A percentile compares a stretch with the other conserved stretches of the same genome.
phyloP scores from a whole-genome alignment of 352 stramenopile species.

The Pythium chondricola region DNA sequence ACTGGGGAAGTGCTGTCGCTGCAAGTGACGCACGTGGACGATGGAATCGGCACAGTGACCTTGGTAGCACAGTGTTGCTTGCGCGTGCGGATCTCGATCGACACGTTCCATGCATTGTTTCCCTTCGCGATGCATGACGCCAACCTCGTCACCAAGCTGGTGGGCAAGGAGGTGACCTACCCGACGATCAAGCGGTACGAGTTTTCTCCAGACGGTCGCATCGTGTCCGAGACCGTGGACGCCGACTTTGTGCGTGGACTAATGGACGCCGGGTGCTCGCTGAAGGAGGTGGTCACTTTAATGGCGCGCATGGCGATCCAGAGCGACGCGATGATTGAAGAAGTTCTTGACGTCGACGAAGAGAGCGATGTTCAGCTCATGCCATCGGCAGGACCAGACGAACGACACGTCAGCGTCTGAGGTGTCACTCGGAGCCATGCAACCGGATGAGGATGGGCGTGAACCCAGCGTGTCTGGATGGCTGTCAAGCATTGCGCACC shows the following conservation, averaged over 20 bases:
- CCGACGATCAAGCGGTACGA: conserved; percentile 12
- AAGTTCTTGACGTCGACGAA: neutral
- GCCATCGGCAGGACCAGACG: too few species aligned
- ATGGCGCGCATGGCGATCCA: conserved; percentile 17
- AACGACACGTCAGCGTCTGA: too few species aligned
- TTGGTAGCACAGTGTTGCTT: conserved; percentile 3
- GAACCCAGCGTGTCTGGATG: too few species aligned
- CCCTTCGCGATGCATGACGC: conserved; percentile 12
- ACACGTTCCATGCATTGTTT: conserved; percentile 19
- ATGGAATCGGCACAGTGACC: too few species aligned
- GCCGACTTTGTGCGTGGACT: conserved; percentile 19
- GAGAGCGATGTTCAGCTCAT: too few species aligned
- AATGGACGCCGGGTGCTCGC: conserved; percentile 15
- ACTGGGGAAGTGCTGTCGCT: too few species aligned
- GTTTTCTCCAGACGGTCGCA: conserved; percentile 13
- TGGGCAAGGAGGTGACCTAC: conserved; percentile 12
- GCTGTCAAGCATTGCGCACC: too few species aligned
- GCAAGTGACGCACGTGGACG: neutral
- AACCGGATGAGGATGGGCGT: too few species aligned
- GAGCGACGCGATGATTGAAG: conserved; percentile 9
- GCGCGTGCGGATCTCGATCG: neutral
- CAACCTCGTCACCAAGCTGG: conserved; percentile 10
- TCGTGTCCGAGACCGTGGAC: conserved; percentile 9
- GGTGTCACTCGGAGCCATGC: too few species aligned
- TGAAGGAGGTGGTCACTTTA: conserved; percentile 36